Evolutionary conservation across 495 filamentous ascomycete genomes (phyloP), one percentile per base, ranked within the genome.

Genomic region (Bacidia gigantensis): DNA sequence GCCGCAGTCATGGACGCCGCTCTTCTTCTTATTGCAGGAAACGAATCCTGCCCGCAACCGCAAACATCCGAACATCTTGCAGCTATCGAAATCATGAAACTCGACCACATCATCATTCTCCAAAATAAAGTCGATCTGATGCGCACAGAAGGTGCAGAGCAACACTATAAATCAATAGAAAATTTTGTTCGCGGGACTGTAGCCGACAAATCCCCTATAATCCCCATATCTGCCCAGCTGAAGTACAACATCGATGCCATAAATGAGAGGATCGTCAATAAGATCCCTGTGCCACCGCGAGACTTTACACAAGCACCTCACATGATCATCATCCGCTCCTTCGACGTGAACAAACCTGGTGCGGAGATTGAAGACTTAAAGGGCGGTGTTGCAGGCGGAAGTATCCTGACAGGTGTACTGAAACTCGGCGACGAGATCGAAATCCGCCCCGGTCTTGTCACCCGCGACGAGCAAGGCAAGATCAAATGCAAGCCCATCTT

Each of bases 241-340:
- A 98, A 98, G 73, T 94, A 95, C 80, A 98, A 98, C 73, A 95
- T 98, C 63, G 92, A 98, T 68, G 89, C 92, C 56, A 84, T 98
- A 67, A 93, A 92, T 71, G 90, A 97, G 65, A 77, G 83, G 52
- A 86, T 98, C 49, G 84, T 94, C 57, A 83, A 85, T 56, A 89
- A 85, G 63, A 95, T 98, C 56, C 93, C 93, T 18, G 82, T 97
- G 20, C 92, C 92, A 2, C 62, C 82, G 26, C 77, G 92, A 68
- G 87, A 96, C 67, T 97, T 97, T 73, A 75, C 80, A 51, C 80
- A 82, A 56, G 84, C 85, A 40, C 92, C 92, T 24, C 88, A 94
- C 69, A 95, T 98, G 86, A 98, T 98, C 60, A 82, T 97, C 61
- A 98, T 98, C 65, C 84, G 92, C 58, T 96, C 89, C 3, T 98